Conservation (phyloP, 306 rosid species). For the Fagus crenata region DNA sequence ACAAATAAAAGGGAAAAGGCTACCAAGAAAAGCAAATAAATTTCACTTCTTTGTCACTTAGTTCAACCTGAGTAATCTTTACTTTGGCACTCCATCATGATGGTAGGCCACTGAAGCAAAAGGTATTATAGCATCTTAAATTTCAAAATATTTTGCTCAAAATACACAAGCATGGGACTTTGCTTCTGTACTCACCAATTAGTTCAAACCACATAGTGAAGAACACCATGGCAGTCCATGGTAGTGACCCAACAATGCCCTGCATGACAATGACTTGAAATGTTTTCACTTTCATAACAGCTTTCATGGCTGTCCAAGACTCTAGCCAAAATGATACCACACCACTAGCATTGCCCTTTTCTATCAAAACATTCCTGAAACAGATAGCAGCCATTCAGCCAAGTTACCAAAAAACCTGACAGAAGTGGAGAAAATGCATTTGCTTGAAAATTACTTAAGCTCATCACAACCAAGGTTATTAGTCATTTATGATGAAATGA, state of each 20-base stretch:
- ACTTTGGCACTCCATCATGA: conserved; percentile 1
- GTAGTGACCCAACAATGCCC: conserved; percentile 86
- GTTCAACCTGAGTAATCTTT: background rate
- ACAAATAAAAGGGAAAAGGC: background rate
- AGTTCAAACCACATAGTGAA: conserved; percentile 99
- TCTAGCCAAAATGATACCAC: conserved; percentile 64
- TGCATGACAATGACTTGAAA: conserved; percentile 90
- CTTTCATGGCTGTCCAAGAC: conserved; percentile 80
- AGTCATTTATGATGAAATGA: background rate
- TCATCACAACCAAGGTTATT: too few species aligned
- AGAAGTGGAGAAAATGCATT: conserved; percentile 14
- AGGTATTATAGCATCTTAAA: background rate
- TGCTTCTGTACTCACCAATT: conserved; percentile 57
- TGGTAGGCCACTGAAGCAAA: background rate
- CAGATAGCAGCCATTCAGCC: conserved; percentile 10
- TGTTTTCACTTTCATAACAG: conserved; percentile 73
- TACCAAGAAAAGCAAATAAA: background rate
- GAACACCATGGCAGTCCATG: conserved; percentile 99
- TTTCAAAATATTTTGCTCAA: background rate
- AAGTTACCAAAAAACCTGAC: conserved; percentile 26
- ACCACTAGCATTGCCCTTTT: conserved; percentile 43
- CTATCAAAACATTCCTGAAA: conserved; percentile 51
- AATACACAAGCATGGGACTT: background rate
- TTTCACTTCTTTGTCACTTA: background rate
- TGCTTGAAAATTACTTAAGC: background rate